Conservation (phyloP, 176 grass and related monocot genomes). For the Aegilops tauschii region DNA sequence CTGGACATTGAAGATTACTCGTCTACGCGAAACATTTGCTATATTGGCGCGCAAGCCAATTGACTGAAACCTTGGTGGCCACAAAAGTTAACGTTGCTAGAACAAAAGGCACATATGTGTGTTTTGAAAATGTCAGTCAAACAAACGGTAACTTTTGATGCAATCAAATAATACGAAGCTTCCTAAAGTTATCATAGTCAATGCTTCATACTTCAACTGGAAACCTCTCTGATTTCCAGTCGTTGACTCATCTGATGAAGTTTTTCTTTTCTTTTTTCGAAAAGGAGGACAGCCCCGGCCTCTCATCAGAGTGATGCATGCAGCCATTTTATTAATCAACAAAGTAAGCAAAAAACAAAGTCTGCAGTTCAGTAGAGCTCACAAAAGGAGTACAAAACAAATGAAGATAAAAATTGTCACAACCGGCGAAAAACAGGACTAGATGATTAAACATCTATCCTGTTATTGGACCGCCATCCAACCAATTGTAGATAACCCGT, state of each 20-base stretch:
- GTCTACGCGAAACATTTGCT: not conserved
- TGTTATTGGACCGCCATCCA: too few relatives aligned
- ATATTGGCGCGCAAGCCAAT: slow-evolving; percentile 16
- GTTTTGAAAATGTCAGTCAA: slow-evolving; percentile 15
- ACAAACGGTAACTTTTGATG: slow-evolving; percentile 1
- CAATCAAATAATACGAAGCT: not conserved
- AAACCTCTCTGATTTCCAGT: not conserved
- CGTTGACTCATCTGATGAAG: not conserved
- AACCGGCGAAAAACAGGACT: too few relatives aligned
- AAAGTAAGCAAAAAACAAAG: too few relatives aligned
- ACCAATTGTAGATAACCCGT: too few relatives aligned
- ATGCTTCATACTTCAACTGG: slow-evolving; percentile 2
- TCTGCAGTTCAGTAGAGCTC: too few relatives aligned
- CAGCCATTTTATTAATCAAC: too few relatives aligned
- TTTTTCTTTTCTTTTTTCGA: too few relatives aligned
- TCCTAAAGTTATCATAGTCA: not conserved
- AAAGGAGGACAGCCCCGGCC: too few relatives aligned
- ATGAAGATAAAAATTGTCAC: too few relatives aligned
- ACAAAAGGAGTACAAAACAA: too few relatives aligned
- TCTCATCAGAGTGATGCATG: too few relatives aligned
- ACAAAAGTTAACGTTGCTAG: slow-evolving; percentile 40
- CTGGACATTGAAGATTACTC: not conserved
- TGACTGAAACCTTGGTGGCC: slow-evolving; percentile 18
- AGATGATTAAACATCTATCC: too few relatives aligned
- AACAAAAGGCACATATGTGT: slow-evolving; percentile 6